Conservation (phyloP, 139 green algal species). For the Pycnococcus provasolii region DNA sequence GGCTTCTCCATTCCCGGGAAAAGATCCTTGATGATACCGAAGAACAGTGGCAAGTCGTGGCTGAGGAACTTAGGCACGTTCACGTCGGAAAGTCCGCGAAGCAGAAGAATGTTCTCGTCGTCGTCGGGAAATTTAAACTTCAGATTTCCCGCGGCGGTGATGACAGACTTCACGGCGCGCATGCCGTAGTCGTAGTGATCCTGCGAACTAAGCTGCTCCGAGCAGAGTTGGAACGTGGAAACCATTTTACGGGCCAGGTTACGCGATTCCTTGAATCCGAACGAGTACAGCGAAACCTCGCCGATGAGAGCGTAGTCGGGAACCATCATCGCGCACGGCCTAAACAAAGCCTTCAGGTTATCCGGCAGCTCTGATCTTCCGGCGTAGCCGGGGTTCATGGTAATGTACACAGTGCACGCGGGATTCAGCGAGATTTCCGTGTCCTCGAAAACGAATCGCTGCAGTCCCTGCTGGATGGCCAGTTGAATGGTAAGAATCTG, state of each 20-base stretch:
- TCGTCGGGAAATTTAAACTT: conserved; percentile 58
- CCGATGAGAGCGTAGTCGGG: conserved; percentile 64
- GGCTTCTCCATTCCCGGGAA: conserved; percentile 47
- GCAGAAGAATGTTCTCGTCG: conserved; percentile 55
- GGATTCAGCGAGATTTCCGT: conserved; percentile 61
- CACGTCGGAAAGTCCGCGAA: conserved; percentile 55
- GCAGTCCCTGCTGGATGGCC: conserved; percentile 49
- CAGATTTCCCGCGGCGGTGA: conserved; percentile 66
- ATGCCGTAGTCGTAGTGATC: conserved; percentile 80
- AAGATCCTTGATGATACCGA: conserved; percentile 61
- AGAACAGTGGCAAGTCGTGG: conserved; percentile 61
- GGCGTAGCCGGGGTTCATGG: conserved; percentile 65
- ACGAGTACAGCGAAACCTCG: conserved; percentile 59
- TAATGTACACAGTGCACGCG: conserved; percentile 59
- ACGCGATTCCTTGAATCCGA: conserved; percentile 46
- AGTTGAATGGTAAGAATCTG: conserved; percentile 48
- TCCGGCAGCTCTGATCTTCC: conserved; percentile 57
- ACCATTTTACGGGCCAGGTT: conserved; percentile 65
- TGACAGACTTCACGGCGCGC: conserved; percentile 65
- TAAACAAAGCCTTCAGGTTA: conserved; percentile 54
- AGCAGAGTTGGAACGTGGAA: conserved; percentile 74
- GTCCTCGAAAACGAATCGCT: conserved; percentile 73
- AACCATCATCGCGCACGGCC: conserved; percentile 68
- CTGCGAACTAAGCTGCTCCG: conserved; percentile 63
- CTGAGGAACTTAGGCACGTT: conserved; percentile 66